These are phyloP conservation scores for Yamadazyma takamatsuzukensis DNA, from an alignment of 805 yeast genomes.

Conservation along the genomic window DNA sequence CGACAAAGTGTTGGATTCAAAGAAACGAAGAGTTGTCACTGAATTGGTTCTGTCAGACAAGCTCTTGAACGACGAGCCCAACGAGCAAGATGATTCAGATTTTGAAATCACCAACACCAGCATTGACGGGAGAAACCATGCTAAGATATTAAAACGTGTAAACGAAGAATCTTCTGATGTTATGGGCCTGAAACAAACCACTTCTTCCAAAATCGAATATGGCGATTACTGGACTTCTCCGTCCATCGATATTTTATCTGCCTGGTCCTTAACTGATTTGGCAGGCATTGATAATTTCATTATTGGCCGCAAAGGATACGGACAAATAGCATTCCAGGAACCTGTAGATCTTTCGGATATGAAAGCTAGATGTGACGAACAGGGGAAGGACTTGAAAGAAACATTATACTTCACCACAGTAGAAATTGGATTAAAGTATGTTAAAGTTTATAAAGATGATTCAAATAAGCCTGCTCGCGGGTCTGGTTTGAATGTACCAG, in stretches of 20 bases:
- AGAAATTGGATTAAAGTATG: conserved; percentile 44
- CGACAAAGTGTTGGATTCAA: conserved; percentile 34
- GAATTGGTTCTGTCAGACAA: conserved; percentile 10
- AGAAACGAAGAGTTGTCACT: conserved; percentile 26
- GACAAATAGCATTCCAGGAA: conserved; percentile 60
- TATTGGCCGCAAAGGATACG: conserved; percentile 64
- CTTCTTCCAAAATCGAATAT: conserved; percentile 3
- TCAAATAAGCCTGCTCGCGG: conserved; percentile 57
- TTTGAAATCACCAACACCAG: conserved; percentile 1
- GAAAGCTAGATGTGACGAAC: conserved; percentile 34
- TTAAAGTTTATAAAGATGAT: conserved; percentile 63
- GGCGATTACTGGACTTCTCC: conserved; percentile 75
- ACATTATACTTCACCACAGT: conserved; percentile 35
- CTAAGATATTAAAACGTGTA: no score
- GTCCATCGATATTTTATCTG: conserved; percentile 45
- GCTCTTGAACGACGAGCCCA: conserved; percentile 8
- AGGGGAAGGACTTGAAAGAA: conserved; percentile 33
- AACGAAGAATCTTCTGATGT: no score
- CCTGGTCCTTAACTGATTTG: conserved; percentile 45
- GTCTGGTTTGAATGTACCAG: conserved; percentile 71
- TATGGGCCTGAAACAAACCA: not conserved
- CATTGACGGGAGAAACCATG: no score
- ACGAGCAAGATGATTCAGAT: conserved; percentile 7
- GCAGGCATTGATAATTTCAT: conserved; percentile 58
- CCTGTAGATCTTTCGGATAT: conserved; percentile 69